A percentile compares a stretch with the other conserved stretches of the same genome.
phyloP scores from a whole-genome alignment of 768 basidiomycete genomes.

The Strobilomyces echinocephalus region DNA sequence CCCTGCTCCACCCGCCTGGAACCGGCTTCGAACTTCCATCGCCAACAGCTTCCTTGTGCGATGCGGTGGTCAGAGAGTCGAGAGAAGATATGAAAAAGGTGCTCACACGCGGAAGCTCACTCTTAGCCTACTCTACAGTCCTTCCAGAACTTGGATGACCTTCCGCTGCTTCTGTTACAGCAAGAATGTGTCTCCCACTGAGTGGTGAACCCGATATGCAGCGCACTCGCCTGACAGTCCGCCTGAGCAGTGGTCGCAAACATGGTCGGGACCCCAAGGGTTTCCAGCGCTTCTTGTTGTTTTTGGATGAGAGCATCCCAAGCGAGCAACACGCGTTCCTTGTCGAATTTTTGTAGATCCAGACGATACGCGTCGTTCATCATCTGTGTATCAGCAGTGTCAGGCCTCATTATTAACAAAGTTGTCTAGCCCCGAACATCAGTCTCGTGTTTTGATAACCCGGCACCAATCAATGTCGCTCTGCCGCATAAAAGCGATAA shows the following conservation, averaged over 20 bases:
- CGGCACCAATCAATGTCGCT: constrained; percentile 60
- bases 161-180: constrained; percentile 57
- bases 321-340: constrained; percentile 61
- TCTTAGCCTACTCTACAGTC: constrained; percentile 30
- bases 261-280: constrained; percentile 67
- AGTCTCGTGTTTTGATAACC: constrained; percentile 62
- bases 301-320: constrained; percentile 73
- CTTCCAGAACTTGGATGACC: constrained; percentile 66
- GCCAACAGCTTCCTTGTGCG: not conserved
- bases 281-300: constrained; percentile 63
- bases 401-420: constrained; percentile 8
- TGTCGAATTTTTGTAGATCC: constrained; percentile 65
- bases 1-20: constrained; percentile 3
- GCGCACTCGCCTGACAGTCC: constrained; percentile 52
- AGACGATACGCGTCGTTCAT: constrained; percentile 58
- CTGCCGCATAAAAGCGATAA: constrained; percentile 33
- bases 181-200: not conserved
- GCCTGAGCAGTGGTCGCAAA: constrained; percentile 45
- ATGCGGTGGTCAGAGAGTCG: not conserved
- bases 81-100: not conserved
- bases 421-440: constrained; percentile 25
- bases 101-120: constrained; percentile 5
- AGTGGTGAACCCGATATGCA: not conserved
- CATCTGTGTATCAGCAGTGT: constrained; percentile 44
- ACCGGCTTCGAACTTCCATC: not conserved